These are phyloP conservation scores for Pythium utonaiense DNA, from an alignment of 352 stramenopile species.

Conservation along the genomic window DNA sequence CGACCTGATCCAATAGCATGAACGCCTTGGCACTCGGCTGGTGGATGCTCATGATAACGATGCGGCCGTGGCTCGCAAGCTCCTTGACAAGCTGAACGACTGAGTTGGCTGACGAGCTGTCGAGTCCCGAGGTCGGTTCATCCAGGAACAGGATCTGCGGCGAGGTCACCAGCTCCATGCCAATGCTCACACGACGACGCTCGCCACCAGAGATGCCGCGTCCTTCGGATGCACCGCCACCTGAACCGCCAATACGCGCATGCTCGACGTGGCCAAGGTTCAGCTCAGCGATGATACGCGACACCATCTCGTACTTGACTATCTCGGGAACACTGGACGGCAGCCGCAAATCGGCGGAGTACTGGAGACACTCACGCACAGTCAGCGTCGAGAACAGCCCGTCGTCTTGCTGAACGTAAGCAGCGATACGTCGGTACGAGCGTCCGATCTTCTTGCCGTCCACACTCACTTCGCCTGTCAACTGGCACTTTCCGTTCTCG, in stretches of 20 bases:
- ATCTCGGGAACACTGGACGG: conserved; percentile 40
- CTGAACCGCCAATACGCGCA: conserved; percentile 46
- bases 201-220: conserved; percentile 93
- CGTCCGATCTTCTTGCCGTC: conserved; percentile 53
- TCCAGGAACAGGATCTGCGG: conserved; percentile 87
- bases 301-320: conserved; percentile 65
- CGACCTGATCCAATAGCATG: conserved; percentile 84
- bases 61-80: conserved; percentile 74
- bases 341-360: conserved; percentile 77
- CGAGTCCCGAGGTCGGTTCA: conserved; percentile 91
- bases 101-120: conserved; percentile 87
- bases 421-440: conserved; percentile 69
- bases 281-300: conserved; percentile 65
- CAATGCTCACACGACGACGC: conserved; percentile 90
- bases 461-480: conserved; percentile 57
- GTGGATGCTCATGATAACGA: conserved; percentile 86
- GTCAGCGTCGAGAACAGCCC: conserved; percentile 76
- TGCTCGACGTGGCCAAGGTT: conserved; percentile 67
- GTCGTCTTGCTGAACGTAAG: conserved; percentile 89
- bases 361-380: conserved; percentile 80
- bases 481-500: conserved; percentile 52
- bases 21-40: conserved; percentile 91
- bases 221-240: conserved; percentile 18
- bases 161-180: conserved; percentile 91
- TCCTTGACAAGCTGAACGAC: conserved; percentile 90